Evolutionary conservation across 306 rosid genomes (phyloP).

Genomic region (Cucumis sativus): Cucumber_9930_V3 NC_026657.2:34788501-34789000

Average conservation of each 20-base stretch:
- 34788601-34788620: slow-evolving; percentile 59
- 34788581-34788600: slow-evolving; percentile 47
- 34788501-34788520: slow-evolving; percentile 45
- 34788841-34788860: slow-evolving; percentile 45
- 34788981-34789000: slow-evolving; percentile 45
- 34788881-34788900: slow-evolving; percentile 40
- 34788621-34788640: slow-evolving; percentile 41
- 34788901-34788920: slow-evolving; percentile 49
- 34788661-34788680: slow-evolving; percentile 47
- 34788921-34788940: slow-evolving; percentile 42
- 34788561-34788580: slow-evolving; percentile 24
- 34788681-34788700: slow-evolving; percentile 43
- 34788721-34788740: slow-evolving; percentile 60
- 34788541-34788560: slow-evolving; percentile 54
- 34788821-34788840: slow-evolving; percentile 69
- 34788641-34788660: slow-evolving; percentile 61
- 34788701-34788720: slow-evolving; percentile 40
- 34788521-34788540: slow-evolving; percentile 62
- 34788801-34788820: slow-evolving; percentile 44
- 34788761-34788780: slow-evolving; percentile 64
- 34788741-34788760: slow-evolving; percentile 57
- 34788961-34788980: slow-evolving; percentile 42
- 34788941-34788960: slow-evolving; percentile 50
- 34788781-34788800: slow-evolving; percentile 39
- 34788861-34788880: slow-evolving; percentile 42